Evolutionary conservation across 768 basidiomycete species (phyloP).

Genomic region (Suillus weaverae): DNA sequence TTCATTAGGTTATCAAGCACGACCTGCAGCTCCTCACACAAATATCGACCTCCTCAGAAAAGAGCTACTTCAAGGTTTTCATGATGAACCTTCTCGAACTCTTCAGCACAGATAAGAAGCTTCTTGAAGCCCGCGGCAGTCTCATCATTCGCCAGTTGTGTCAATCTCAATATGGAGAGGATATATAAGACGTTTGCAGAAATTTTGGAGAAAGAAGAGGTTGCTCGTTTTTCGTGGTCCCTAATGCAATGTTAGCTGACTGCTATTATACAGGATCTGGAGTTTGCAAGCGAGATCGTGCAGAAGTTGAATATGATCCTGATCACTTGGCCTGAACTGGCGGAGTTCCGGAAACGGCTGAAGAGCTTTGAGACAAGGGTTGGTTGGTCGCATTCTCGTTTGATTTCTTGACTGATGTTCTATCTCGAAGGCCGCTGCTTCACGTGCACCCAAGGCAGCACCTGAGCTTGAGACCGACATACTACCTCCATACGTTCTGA

Average conservation of each 20-base stretch:
- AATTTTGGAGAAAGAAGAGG: constrained; percentile 97
- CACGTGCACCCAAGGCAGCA: constrained; percentile 47
- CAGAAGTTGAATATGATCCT: constrained; percentile 97
- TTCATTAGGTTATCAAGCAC: constrained; percentile 83
- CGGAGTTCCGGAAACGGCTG: constrained; percentile 88
- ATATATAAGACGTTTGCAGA: constrained; percentile 97
- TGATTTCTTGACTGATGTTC: no score
- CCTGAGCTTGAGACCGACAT: constrained; percentile 93
- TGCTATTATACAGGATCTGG: constrained; percentile 70
- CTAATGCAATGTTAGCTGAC: constrained; percentile 1
- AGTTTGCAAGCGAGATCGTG: constrained; percentile 96
- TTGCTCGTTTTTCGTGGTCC: constrained; percentile 33
- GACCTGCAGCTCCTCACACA: constrained; percentile 95
- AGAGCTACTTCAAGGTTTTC: constrained; percentile 92
- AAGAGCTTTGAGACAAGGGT: constrained; percentile 94
- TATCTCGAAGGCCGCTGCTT: constrained; percentile 55
- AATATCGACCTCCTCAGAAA: constrained; percentile 94
- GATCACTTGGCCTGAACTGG: constrained; percentile 94
- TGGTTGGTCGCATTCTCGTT: no score
- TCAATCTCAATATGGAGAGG: constrained; percentile 88
- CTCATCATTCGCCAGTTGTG: constrained; percentile 95
- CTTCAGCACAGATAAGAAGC: constrained; percentile 89
- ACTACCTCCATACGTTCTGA: constrained; percentile 81
- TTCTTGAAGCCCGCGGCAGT: constrained; percentile 90
- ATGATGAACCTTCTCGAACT: constrained; percentile 94